Evolutionary conservation across 2,329 filamentous ascomycete genomes (phyloP).

Genomic region (Apiospora malaysiana): DNA sequence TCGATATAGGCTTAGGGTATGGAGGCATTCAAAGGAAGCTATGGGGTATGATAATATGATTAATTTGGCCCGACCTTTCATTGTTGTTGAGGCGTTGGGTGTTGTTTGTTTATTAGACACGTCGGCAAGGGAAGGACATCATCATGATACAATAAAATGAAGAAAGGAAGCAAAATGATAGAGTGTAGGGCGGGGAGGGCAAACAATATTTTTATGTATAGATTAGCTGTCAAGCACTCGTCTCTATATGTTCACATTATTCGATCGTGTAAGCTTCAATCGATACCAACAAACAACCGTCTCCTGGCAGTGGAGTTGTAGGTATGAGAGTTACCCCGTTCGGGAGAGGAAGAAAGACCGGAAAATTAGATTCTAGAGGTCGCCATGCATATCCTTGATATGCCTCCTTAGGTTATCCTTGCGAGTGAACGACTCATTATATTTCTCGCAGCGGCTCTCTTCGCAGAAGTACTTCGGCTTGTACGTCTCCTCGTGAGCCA

Average conservation of each 20-base stretch:
- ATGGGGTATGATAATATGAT: background rate
- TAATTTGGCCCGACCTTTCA: background rate
- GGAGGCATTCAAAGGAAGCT: background rate
- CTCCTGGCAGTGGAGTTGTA: background rate
- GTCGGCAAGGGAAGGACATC: background rate
- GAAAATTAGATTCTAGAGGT: background rate
- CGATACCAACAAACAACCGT: background rate
- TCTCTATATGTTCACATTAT: slow-evolving; percentile 3
- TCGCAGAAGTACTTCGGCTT: slow-evolving; percentile 1
- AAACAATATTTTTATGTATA: slow-evolving; percentile 1
- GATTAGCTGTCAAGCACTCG: background rate
- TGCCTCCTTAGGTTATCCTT: slow-evolving; percentile 22
- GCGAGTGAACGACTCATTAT: slow-evolving; percentile 4
- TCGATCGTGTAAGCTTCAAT: background rate
- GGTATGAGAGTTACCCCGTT: background rate
- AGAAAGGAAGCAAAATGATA: background rate
- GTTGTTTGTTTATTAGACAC: background rate
- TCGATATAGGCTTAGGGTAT: background rate
- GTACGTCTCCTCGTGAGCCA: slow-evolving; percentile 11
- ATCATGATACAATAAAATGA: slow-evolving; percentile 1
- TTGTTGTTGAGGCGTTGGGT: background rate
- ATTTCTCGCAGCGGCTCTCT: slow-evolving; percentile 15
- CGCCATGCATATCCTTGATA: slow-evolving; percentile 20
- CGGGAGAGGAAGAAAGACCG: background rate
- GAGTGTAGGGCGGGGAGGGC: background rate